Evolutionary conservation across 129 eudicot species (phyloP), one percentile per base, ranked within the genome.

Genomic region (Artemisia tridentata): DNA sequence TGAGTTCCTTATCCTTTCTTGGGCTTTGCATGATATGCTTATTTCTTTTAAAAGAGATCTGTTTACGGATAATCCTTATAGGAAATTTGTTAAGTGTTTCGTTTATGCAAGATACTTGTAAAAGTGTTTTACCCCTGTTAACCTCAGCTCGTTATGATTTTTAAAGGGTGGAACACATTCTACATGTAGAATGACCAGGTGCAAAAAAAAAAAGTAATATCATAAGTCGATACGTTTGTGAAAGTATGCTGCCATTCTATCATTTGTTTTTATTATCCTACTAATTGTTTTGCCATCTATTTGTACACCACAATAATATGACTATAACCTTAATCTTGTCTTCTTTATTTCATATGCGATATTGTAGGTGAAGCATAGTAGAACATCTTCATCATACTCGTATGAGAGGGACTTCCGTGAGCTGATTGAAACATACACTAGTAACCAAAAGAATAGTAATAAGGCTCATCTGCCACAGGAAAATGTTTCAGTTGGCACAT

Each of bases 301-400:
- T 49, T 21, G 14, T 11, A 11, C 5, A 11, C n/a, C n/a, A n/a
- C 5, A 13, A 49, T 0, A 49, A 5, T 49, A 49, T 8, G 2
- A 49, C 54, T 49, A 2, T n/a, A 49, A 11, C 54, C n/a, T 49
- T 49, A 11, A 13, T 12, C 1, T 51, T 38, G 45, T 51, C 17
- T 13, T 50, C 16, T 11, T 51, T 15, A 55, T 68, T 66, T 72
- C 46, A 52, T 75, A 19, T 59, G 47, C 69, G 55, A 66, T 63
- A 25, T 66, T 81, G 79, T 84, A 92, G 98, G 95, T 92, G 15
- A 84, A 82, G 79, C 84, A 92, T 72, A 88, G 95, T 76, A 83
- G 78, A 73, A 88, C 97, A 49, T 73, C 80, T 43, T 79, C 75
- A 63, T 67, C 83, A 38, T 38, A 38, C 55, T 92, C 95, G 27